Percentiles rank a stretch among this genome's conserved stretches.
These are phyloP conservation scores for Fusarium mundagurra DNA, from an alignment of 2,329 filamentous ascomycete species.

Conservation along the genomic window DNA sequence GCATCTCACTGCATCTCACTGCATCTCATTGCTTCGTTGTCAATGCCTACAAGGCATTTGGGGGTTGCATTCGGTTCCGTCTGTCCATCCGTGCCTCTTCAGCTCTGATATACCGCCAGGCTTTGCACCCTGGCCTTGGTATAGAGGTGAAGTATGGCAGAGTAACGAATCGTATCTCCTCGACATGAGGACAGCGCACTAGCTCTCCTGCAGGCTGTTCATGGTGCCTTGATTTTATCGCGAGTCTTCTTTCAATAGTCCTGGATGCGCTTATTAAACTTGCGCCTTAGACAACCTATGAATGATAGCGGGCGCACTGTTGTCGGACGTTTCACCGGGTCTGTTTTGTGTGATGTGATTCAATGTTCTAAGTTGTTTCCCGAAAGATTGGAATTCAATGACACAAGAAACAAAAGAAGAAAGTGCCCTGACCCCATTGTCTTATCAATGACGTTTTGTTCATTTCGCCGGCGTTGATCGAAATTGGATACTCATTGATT, in stretches of 20 bases:
- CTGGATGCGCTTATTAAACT: neutral
- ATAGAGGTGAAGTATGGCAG: constrained; percentile 18
- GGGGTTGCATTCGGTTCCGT: constrained; percentile 17
- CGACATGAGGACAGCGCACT: constrained; percentile 18
- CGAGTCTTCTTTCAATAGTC: neutral
- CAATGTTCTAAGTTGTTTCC: constrained; percentile 23
- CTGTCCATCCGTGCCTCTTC: constrained; percentile 31
- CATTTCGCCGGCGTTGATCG: constrained; percentile 33
- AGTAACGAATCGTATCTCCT: constrained; percentile 15
- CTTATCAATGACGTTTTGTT: constrained; percentile 31
- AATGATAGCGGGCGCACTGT: constrained; percentile 17
- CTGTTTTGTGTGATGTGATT: constrained; percentile 5
- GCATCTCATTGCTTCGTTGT: constrained; percentile 28
- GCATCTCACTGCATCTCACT: constrained; percentile 11
- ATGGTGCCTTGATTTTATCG: constrained; percentile 19
- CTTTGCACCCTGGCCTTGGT: constrained; percentile 16
- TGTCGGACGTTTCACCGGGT: constrained; percentile 20
- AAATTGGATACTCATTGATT: constrained; percentile 18
- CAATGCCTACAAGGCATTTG: neutral
- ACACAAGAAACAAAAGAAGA: constrained; percentile 10
- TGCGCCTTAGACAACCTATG: neutral
- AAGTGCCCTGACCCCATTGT: constrained; percentile 24
- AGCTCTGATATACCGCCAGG: constrained; percentile 32
- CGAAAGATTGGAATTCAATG: constrained; percentile 18
- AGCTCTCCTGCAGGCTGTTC: neutral